Evolutionary conservation across 1,284 basidiomycete species (phyloP).

Genomic region (Ustilago xerochloae): DNA sequence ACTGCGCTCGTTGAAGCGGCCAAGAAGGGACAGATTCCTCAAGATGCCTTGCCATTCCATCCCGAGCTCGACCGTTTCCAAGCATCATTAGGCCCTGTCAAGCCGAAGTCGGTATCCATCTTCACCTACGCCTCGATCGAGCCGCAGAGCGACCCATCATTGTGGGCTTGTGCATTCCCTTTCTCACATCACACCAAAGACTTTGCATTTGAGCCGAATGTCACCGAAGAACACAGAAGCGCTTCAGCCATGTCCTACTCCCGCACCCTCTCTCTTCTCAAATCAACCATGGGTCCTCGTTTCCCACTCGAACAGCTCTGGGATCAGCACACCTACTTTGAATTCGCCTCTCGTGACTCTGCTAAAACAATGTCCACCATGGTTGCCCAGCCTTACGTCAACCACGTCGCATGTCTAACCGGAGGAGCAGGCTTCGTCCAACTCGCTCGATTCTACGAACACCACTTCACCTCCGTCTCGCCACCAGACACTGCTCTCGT

Average conservation of each 20-base stretch:
- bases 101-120: constrained; percentile 11
- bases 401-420: constrained; percentile 37
- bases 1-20: constrained; percentile 16
- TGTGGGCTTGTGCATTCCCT: constrained; percentile 38
- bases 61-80: constrained; percentile 23
- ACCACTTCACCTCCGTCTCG: constrained; percentile 31
- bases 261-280: constrained; percentile 25
- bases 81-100: constrained; percentile 22
- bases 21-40: constrained; percentile 13
- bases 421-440: constrained; percentile 28
- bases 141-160: constrained; percentile 1
- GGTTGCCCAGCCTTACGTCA: constrained; percentile 37
- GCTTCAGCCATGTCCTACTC: constrained; percentile 33
- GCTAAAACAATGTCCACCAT: constrained; percentile 40
- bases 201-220: constrained; percentile 6
- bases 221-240: constrained; percentile 13
- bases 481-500: constrained; percentile 24
- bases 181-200: constrained; percentile 37
- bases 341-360: constrained; percentile 30
- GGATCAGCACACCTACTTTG: constrained; percentile 43
- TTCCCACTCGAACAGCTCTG: constrained; percentile 41
- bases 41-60: constrained; percentile 27
- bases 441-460: constrained; percentile 31
- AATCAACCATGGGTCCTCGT: constrained; percentile 30
- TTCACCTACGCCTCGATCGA: constrained; percentile 24